Evolutionary conservation across 2,329 filamentous ascomycete genomes (phyloP).

Genomic region (Botryotinia convoluta): DNA sequence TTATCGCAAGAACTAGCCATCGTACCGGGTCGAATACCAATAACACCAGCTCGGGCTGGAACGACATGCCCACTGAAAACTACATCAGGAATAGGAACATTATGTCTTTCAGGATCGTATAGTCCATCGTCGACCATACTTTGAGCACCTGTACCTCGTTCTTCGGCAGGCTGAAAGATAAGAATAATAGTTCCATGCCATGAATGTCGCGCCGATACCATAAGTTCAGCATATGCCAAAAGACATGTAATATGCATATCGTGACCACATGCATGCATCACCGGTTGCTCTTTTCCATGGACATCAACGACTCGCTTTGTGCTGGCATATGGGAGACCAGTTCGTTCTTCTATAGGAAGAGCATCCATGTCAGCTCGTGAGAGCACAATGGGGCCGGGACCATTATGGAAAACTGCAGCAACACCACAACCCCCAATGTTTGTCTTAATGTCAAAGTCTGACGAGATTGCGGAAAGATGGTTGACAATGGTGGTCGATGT

Average conservation of each 20-base stretch:
- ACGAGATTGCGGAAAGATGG: not conserved
- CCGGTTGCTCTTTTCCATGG: constrained; percentile 50
- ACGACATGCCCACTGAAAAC: constrained; percentile 54
- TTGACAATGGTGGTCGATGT: constrained; percentile 3
- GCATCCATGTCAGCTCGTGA: constrained; percentile 63
- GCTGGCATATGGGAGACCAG: constrained; percentile 55
- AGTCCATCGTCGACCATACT: constrained; percentile 60
- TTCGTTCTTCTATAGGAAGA: constrained; percentile 55
- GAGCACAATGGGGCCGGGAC: constrained; percentile 52
- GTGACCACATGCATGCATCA: constrained; percentile 69
- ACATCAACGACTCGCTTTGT: constrained; percentile 35
- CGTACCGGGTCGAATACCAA: constrained; percentile 38
- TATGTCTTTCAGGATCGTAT: constrained; percentile 42
- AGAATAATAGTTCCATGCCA: constrained; percentile 64
- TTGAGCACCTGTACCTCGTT: constrained; percentile 59
- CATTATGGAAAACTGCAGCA: constrained; percentile 54
- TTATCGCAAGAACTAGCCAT: constrained; percentile 40
- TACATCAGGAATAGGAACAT: constrained; percentile 52
- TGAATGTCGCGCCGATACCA: constrained; percentile 42
- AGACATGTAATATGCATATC: constrained; percentile 61
- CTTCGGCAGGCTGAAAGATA: constrained; percentile 66
- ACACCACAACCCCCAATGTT: constrained; percentile 58
- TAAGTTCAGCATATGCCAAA: constrained; percentile 51
- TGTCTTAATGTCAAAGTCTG: constrained; percentile 45
- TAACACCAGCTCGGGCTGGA: constrained; percentile 37